Evolutionary conservation across 2,329 filamentous ascomycete species (phyloP), one percentile per base, ranked within the genome.

Genomic region (Diaporthe aspalathi): DNA sequence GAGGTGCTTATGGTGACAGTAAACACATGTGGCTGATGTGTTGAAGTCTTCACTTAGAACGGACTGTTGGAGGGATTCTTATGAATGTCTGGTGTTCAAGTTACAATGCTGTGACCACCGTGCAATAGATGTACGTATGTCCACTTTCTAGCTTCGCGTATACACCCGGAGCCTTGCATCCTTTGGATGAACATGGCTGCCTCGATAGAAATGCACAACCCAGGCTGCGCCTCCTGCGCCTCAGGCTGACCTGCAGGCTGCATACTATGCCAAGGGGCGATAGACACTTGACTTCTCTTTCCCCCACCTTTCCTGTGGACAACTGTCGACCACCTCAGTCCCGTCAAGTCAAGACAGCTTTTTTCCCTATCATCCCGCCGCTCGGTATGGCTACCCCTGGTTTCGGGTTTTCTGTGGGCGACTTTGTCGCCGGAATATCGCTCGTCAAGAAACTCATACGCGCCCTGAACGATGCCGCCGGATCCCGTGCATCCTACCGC

Each of bases 401-500:
- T 22, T 70, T 67, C 29, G 50, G 60, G 3, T 70, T 67, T 17
- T 70, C 68, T 1, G 60, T 24, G 20, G 68, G 68, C 20, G 60
- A 70, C 8, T 47, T 67, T 20, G 27, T 66, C 27, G 43, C 57
- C 5, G 60, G 49, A 2, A 24, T 70, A 4, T 27, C 24, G 11
- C 57, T 70, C 12, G 5, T 70, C 7, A 38, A 32, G 17, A 57
- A 70, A 27, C 49, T 57, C n/a, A 50, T 67, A 32, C 49, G 40
- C 2, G 57, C 57, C 3, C 2, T 66, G 20, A 38, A 70, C 27
- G 68, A 70, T 12, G 20, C 68, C 32, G 60, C 57, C 8, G 57
- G 68, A 16, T 54, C 57, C 3, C 60, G 57, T 1, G 20, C 60
- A 20, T 45, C 68, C 20, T 66, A 70, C 40, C 57, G 49, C 6